A percentile compares a stretch with the other conserved stretches of the same genome.
Evolutionary conservation across 768 basidiomycete genomes (phyloP).

Genomic region (Gloeopeniophorella convolvens): DNA sequence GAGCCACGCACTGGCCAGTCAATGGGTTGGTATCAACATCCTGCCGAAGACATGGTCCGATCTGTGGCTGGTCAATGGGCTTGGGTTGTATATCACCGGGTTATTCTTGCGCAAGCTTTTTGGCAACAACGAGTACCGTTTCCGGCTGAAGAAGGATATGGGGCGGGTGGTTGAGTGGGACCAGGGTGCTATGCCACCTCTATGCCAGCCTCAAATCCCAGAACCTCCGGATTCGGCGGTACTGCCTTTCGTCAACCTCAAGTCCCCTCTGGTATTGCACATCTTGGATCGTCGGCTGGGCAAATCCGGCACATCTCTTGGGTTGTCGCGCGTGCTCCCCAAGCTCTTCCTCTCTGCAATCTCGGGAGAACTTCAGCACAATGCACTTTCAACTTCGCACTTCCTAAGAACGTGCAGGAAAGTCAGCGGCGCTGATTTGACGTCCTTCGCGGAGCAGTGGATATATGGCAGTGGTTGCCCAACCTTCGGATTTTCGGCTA

Average conservation of each 20-base stretch:
- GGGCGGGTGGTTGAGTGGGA: slow-evolving; percentile 85
- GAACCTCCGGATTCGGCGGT: slow-evolving; percentile 79
- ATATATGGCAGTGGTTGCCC: slow-evolving; percentile 97
- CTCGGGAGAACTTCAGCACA: slow-evolving; percentile 82
- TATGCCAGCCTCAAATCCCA: slow-evolving; percentile 81
- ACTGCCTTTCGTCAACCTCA: slow-evolving; percentile 88
- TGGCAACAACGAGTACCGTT: slow-evolving; percentile 96
- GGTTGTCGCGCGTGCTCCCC: slow-evolving; percentile 89
- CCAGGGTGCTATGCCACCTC: slow-evolving; percentile 82
- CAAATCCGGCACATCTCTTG: slow-evolving; percentile 92
- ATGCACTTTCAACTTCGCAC: slow-evolving; percentile 79
- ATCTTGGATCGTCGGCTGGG: slow-evolving; percentile 91
- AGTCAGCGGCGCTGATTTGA: slow-evolving; percentile 84
- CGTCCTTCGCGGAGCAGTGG: slow-evolving; percentile 97
- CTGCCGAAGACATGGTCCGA: slow-evolving; percentile 91
- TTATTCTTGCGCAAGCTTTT: slow-evolving; percentile 81
- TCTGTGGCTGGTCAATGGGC: slow-evolving; percentile 93
- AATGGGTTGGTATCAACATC: slow-evolving; percentile 97
- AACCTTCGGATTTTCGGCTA: slow-evolving; percentile 79
- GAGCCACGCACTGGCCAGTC: slow-evolving; percentile 83
- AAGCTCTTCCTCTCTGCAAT: slow-evolving; percentile 93
- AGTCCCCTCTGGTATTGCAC: slow-evolving; percentile 92
- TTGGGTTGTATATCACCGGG: slow-evolving; percentile 85
- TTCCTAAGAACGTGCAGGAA: slow-evolving; percentile 92
- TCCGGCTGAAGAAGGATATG: slow-evolving; percentile 94